Conservation (phyloP, 257 asterid species). For the Solanum sparsipilum region DNA sequence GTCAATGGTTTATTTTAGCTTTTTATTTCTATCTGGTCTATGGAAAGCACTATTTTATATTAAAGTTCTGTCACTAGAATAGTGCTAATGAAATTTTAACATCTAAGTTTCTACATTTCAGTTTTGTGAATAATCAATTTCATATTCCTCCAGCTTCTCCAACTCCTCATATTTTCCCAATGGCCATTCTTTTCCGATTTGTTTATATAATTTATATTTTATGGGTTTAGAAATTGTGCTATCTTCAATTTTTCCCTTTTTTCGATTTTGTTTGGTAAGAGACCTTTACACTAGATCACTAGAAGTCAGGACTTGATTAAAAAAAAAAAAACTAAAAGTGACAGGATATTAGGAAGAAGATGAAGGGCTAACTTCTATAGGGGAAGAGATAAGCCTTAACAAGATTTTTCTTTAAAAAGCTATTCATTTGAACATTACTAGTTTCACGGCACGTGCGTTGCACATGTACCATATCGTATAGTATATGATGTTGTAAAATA, state of each 20-base stretch:
- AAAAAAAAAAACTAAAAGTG: too few species aligned
- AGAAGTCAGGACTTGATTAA: too few species aligned
- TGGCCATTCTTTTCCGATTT: conserved; percentile 33
- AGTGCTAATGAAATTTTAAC: background rate
- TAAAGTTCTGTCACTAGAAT: background rate
- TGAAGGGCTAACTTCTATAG: background rate
- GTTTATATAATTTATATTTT: background rate
- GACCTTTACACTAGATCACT: too few species aligned
- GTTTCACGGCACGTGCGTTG: too few species aligned
- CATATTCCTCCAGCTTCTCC: conserved; percentile 47
- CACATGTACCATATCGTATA: too few species aligned
- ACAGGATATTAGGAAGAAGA: background rate
- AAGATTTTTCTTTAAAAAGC: too few species aligned
- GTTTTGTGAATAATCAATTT: conserved; percentile 4
- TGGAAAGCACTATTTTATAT: background rate
- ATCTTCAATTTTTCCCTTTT: too few species aligned
- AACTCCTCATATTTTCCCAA: conserved; percentile 61
- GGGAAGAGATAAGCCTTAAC: background rate
- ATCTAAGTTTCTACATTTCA: background rate
- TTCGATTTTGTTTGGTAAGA: too few species aligned
- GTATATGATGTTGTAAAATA: too few species aligned
- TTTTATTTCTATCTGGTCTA: background rate
- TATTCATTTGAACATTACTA: background rate
- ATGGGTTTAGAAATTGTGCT: too few species aligned
- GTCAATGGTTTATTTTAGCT: background rate